phyloP scores from a whole-genome alignment of 2,329 filamentous ascomycete species.

The Aspergillus tubingensis region DNA sequence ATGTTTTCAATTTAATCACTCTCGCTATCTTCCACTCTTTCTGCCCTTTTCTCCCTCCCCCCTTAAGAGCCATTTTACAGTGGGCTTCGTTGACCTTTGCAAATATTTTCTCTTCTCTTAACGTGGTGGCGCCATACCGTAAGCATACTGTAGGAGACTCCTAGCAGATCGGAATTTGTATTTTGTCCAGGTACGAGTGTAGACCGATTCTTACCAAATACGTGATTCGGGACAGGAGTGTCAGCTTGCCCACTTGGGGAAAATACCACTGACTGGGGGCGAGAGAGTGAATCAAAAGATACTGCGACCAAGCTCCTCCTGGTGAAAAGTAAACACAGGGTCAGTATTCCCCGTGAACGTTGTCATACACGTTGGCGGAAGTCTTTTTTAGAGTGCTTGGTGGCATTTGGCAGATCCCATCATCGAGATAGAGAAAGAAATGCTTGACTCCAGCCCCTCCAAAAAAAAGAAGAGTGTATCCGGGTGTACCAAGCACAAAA shows the following conservation, averaged over 20 bases:
- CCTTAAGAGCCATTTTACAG: not conserved
- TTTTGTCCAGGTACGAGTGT: slow-evolving; percentile 5
- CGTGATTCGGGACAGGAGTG: slow-evolving; percentile 4
- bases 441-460: not conserved
- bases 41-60: slow-evolving; percentile 1
- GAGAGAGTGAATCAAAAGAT: not conserved
- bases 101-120: not conserved
- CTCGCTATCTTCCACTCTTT: not conserved
- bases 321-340: not conserved
- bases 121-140: slow-evolving; percentile 18
- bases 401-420: not conserved
- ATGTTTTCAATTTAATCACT: not conserved
- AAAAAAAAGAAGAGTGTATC: not conserved
- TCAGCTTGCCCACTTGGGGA: not conserved
- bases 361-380: not conserved
- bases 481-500: not conserved
- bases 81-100: not conserved
- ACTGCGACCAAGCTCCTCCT: not conserved
- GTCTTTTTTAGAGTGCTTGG: not conserved
- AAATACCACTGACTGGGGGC: not conserved
- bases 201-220: slow-evolving; percentile 12
- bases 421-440: not conserved
- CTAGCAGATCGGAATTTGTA: slow-evolving; percentile 15
- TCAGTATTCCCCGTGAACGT: not conserved
- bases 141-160: slow-evolving; percentile 11